These are phyloP conservation scores for Ustilago nuda DNA, from an alignment of 1,284 basidiomycete species.

Conservation along the genomic window DNA sequence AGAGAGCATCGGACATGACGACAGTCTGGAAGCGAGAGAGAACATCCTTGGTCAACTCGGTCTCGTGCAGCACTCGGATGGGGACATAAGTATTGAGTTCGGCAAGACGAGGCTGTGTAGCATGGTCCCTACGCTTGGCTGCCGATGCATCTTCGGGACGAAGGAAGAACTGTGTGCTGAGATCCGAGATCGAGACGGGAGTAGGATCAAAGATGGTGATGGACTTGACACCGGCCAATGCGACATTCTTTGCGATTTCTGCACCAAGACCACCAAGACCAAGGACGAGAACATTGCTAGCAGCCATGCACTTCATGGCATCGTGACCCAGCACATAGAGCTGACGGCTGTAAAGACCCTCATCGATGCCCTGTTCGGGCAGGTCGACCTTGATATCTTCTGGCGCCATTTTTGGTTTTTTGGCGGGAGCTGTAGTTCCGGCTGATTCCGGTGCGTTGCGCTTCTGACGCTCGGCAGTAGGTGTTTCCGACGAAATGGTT, in stretches of 20 bases:
- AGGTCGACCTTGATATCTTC: constrained; percentile 57
- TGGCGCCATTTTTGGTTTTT: constrained; percentile 30
- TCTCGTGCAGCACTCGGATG: constrained; percentile 75
- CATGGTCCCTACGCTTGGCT: constrained; percentile 77
- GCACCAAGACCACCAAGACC: constrained; percentile 93
- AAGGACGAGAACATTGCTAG: constrained; percentile 93
- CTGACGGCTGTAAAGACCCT: constrained; percentile 66
- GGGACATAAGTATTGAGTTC: constrained; percentile 98
- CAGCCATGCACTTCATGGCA: constrained; percentile 99
- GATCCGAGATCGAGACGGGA: constrained; percentile 84
- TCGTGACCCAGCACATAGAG: constrained; percentile 69
- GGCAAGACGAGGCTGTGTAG: constrained; percentile 87
- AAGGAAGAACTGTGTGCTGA: constrained; percentile 97
- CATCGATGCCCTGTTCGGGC: constrained; percentile 56
- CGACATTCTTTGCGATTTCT: constrained; percentile 97
- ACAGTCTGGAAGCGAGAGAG: constrained; percentile 74
- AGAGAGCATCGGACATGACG: constrained; percentile 83
- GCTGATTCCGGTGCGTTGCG: constrained; percentile 1
- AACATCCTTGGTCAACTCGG: constrained; percentile 52
- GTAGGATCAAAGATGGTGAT: constrained; percentile 96
- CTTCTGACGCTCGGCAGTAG: constrained; percentile 3
- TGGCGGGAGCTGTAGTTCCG: neutral
- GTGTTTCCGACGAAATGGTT: constrained; percentile 2
- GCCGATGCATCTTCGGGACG: constrained; percentile 86
- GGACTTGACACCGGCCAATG: constrained; percentile 95